Base-by-base conservation (phyloP, 2,329 filamentous ascomycete genomes). In the Pochonia chlamydosporia region DNA sequence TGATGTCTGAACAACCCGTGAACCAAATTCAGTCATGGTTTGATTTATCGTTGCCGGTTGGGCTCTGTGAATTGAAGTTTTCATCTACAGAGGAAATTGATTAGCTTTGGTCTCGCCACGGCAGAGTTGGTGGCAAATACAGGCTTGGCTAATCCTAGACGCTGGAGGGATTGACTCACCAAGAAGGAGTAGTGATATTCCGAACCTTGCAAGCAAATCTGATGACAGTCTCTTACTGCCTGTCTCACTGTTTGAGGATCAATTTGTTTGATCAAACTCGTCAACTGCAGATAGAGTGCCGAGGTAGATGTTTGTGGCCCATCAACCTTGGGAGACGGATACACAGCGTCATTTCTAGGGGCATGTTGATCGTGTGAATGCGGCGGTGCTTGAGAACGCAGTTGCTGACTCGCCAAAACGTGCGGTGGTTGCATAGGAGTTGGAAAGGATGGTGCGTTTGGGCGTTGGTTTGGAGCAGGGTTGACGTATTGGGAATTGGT, bases 171-270 rank as follows among this genome's bases (percentile, higher is more conserved):
- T n/a, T 23, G 46, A 71, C 75, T 66, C 59, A 80, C 75, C 45
- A 79, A 48, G 51, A 80, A 80, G 2, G 70, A 67, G 36, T 70
- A 63, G 50, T 80, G 76, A 48, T 75, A 79, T 10, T 76, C 71
- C 4, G 72, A 75, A 9, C 76, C 76, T 3, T 72, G 46, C 3
- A 79, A 51, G 16, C 70, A 70, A 52, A 72, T 76, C 36, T 75
- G 63, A 72, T 74, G 78, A 46, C 72, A 66, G 50, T 78, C 75
- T 21, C 76, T 66, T 10, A 79, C 53, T 1, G 68, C 67, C 39
- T 72, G 70, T 11, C 75, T 67, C 18, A 78, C 71, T n/a, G 70
- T 67, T 26, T 71, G 63, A 1, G 74, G 63, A 6, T 69, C 53
- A 13, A 69, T 62, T 36, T 67, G 66, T 14, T 66, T 63, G 4